Base-by-base conservation (phyloP, 1,284 basidiomycete genomes). In the Tremellales sp. region DNA sequence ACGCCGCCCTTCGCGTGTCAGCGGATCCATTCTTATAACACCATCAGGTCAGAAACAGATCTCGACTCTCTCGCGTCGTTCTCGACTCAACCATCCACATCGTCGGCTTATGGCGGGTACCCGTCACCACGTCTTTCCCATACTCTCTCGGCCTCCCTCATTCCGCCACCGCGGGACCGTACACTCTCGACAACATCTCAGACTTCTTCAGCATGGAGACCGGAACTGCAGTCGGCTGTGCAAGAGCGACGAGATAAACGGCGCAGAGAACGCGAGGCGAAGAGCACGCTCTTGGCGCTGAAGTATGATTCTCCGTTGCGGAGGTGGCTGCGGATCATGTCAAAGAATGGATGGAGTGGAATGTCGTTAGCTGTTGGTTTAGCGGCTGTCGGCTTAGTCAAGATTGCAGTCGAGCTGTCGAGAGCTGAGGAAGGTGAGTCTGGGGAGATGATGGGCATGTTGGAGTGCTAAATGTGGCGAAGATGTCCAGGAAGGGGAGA, bases 1-100 rank as follows among this genome's bases (percentile, higher is more conserved):
- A 36, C 22, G 9, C 34, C 22, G 34, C 8, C 16, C 29, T 31
- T 31, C 10, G 29, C 29, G 29, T 31, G 29, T 31, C 29, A 31
- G 10, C 10, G 10, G 10, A 31, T 31, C 29, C 10, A 31, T 10
- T 10, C 10, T 31, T 16, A 31, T 31, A 25, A 39, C 14, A 24
- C 9, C 24, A 14, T 9, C 27, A 61, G 62, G 47, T 60, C 58
- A 43, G 60, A 63, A 34, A 65, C 62, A 7, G 60, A 62, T 25
- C 49, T 53, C 9, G 62, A 62, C 32, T 62, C 60, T 18, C 43
- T 62, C 21, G 57, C 59, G 18, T 62, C 60, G 5, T 56, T 45
- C 44, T 54, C 62, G 5, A 64, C 62, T 3, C 54, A 50, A 29
- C 52, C 51, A 43, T 58, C 58, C 3, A 42, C 50, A 4, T 56